These are phyloP conservation scores for Eimeria acervulina DNA, from an alignment of 169 alveolate genomes.

Conservation along the genomic window DNA sequence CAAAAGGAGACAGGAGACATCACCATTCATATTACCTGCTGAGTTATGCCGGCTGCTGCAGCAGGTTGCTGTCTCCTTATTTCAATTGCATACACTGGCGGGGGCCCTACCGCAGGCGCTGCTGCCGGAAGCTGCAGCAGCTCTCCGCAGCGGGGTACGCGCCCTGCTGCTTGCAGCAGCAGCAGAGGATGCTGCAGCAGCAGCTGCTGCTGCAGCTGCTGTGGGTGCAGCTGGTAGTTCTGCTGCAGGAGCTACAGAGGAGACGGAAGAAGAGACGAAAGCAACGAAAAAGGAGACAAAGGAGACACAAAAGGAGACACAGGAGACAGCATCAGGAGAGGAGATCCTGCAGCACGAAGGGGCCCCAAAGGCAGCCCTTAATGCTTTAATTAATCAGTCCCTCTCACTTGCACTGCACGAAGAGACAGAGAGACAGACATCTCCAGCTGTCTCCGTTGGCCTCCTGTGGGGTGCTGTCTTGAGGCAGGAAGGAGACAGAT, in stretches of 20 bases:
- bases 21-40: not conserved
- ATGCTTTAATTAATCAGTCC: not conserved
- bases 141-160: not conserved
- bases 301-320: not conserved
- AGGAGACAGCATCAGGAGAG: not conserved
- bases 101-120: conserved; percentile 39
- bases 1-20: not conserved
- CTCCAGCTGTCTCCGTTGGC: conserved; percentile 10
- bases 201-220: not conserved
- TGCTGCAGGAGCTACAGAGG: not conserved
- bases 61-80: not conserved
- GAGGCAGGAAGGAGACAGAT: not conserved
- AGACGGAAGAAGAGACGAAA: not conserved
- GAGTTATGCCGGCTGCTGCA: not conserved
- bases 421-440: not conserved
- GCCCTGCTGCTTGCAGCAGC: conserved; percentile 50
- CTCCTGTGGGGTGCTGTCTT: not conserved
- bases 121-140: conserved; percentile 55
- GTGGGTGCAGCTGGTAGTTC: not conserved
- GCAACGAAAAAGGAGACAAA: not conserved
- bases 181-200: not conserved
- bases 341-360: not conserved
- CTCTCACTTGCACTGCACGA: not conserved
- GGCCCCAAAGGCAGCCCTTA: not conserved
- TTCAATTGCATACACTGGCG: not conserved